Conservation (phyloP, 352 stramenopile species). For the Globisporangium iwayamae region DNA sequence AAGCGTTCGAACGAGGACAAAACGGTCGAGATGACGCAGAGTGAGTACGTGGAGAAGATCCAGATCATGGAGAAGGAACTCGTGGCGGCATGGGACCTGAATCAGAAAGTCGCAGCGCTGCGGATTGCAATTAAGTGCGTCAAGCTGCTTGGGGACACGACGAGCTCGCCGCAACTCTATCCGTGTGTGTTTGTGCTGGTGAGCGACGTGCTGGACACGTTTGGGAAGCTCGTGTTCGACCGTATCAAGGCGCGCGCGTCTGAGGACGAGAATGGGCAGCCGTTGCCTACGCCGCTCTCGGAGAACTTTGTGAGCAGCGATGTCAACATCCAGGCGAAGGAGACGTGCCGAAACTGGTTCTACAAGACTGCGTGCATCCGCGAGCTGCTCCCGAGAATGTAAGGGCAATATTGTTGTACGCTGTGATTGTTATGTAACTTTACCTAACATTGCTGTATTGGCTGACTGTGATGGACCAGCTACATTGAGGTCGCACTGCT, state of each 20-base stretch:
- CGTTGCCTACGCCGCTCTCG: constrained; percentile 44
- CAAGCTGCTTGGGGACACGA: constrained; percentile 83
- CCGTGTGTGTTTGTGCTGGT: constrained; percentile 88
- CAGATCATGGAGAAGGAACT: constrained; percentile 74
- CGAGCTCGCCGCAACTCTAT: constrained; percentile 79
- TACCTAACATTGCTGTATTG: not conserved
- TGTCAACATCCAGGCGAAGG: constrained; percentile 83
- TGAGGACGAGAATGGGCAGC: constrained; percentile 53
- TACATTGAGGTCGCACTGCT: constrained; percentile 89
- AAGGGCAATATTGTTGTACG: constrained; percentile 15
- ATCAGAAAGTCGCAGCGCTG: constrained; percentile 86
- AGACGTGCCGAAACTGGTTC: constrained; percentile 93
- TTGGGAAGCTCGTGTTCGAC: constrained; percentile 84
- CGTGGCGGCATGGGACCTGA: constrained; percentile 68
- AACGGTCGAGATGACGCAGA: constrained; percentile 77
- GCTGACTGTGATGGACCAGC: constrained; percentile 15
- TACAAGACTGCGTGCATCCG: constrained; percentile 94
- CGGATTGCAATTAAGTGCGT: constrained; percentile 90
- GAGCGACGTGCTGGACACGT: constrained; percentile 84
- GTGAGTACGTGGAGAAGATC: constrained; percentile 78
- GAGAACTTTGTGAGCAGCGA: constrained; percentile 77
- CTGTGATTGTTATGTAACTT: not conserved
- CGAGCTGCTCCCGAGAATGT: constrained; percentile 89
- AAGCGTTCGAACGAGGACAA: constrained; percentile 18
- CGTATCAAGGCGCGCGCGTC: constrained; percentile 70